Evolutionary conservation across 1,284 basidiomycete genomes (phyloP), one percentile per base, ranked within the genome.

Genomic region (Boletus austroedulis): DNA sequence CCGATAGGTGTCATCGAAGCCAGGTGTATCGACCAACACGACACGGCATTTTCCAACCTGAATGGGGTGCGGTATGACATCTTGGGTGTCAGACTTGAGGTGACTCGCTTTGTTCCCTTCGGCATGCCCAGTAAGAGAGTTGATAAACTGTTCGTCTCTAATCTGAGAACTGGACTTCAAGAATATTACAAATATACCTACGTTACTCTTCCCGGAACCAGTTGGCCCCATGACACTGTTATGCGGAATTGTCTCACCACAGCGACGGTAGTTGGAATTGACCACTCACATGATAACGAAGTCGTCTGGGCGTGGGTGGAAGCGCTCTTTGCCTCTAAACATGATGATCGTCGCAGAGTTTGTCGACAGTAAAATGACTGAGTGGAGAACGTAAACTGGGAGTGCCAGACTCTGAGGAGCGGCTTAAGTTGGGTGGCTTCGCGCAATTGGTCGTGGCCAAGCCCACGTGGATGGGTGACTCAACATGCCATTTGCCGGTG

Each of bases 21-120:
- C 67, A 9, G 69, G 69, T 3, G 66, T 71, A 43, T 68, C 69
- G 14, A 71, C 68, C 24, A n/a, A 34, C 10, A 50, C 44, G 58
- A 68, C 14, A 53, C 57, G 59, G 11, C 11, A 1, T 21, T 28
- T 53, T 0, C 28, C 0, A 17, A 23, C 1, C 7, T 0, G 1
- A 10, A 65, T 4, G 17, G 12, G 10, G 41, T 63, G 47, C 28
- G 66, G 50, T 0, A 31, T 61, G 31, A 68, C 32, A 21, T 17
- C 5, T 28, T 59, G 50, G 0, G 68, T 67, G 1, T 60, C 49
- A 1, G 68, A 65, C 24, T 4, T 28, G 23, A 67, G 62, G 4
- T 21, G 3, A 19, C 31, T 1, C 5, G 57, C 55, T 11, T 12
- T 46, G 6, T 4, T 5, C 2, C 49, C 40, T 40, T 56, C 62